Percentiles rank a stretch among this genome's conserved stretches.
These are phyloP conservation scores for Microascus cirrosus DNA, from an alignment of 2,329 filamentous ascomycete species.

Conservation along the genomic window DNA sequence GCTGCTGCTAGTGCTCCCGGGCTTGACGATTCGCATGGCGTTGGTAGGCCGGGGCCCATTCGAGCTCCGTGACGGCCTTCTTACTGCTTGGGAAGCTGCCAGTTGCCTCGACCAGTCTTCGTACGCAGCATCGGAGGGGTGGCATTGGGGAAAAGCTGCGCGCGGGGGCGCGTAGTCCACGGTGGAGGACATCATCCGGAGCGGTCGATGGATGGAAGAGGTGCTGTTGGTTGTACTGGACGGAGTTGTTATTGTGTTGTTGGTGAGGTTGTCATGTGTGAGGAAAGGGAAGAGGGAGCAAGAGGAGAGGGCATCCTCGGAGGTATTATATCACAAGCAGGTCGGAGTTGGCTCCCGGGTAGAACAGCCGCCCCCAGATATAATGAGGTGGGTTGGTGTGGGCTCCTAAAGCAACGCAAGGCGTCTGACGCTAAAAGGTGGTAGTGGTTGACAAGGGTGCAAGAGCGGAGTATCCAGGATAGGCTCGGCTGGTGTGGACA, in stretches of 20 bases:
- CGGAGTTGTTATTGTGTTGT: neutral
- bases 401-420: neutral
- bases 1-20: slow-evolving; percentile 58
- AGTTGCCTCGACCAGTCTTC: slow-evolving; percentile 43
- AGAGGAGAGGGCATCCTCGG: neutral
- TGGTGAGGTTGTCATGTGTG: neutral
- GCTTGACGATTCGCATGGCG: slow-evolving; percentile 52
- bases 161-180: neutral
- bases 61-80: slow-evolving; percentile 36
- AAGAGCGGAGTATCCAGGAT: slow-evolving; percentile 1
- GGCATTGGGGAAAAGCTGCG: slow-evolving; percentile 13
- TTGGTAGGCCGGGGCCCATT: slow-evolving; percentile 33
- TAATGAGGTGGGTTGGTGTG: slow-evolving; percentile 3
- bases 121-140: slow-evolving; percentile 27
- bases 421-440: neutral
- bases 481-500: neutral
- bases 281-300: neutral
- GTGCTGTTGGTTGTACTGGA: neutral
- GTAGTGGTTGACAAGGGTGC: neutral
- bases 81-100: slow-evolving; percentile 30
- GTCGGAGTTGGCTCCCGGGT: neutral
- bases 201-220: neutral
- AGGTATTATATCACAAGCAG: slow-evolving; percentile 2
- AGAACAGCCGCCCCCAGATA: neutral
- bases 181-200: neutral